Percentiles rank a stretch among this genome's conserved stretches.
These are phyloP conservation scores for Ochromonas danica DNA, from an alignment of 108 stramenopile genomes.

Conservation along the genomic window DNA sequence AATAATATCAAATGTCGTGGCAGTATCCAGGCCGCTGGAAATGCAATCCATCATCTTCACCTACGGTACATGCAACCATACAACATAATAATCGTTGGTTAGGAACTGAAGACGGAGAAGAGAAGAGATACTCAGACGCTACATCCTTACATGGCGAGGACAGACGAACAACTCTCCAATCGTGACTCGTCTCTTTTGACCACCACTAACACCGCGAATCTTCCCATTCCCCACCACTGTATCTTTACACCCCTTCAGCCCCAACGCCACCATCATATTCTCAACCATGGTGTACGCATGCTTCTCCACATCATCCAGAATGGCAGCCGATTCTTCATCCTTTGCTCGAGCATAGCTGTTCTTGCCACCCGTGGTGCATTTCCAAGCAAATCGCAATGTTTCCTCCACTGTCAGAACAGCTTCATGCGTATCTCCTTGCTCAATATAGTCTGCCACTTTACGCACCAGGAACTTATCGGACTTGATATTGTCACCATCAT, in stretches of 20 bases:
- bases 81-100: too few relatives aligned
- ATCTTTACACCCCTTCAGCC: slow-evolving; percentile 46
- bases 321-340: neutral
- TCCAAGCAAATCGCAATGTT: slow-evolving; percentile 70
- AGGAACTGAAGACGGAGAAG: too few relatives aligned
- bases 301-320: neutral
- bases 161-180: too few relatives aligned
- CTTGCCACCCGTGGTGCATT: slow-evolving; percentile 58
- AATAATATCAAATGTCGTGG: too few relatives aligned
- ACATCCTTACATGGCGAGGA: too few relatives aligned
- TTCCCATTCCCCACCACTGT: slow-evolving; percentile 64
- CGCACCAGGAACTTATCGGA: slow-evolving; percentile 40
- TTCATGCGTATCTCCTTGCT: too few relatives aligned
- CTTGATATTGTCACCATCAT: slow-evolving; percentile 42
- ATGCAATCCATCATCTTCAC: too few relatives aligned
- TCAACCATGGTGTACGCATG: slow-evolving; percentile 48
- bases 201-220: slow-evolving; percentile 79
- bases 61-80: too few relatives aligned
- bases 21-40: too few relatives aligned
- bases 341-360: too few relatives aligned
- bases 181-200: slow-evolving; percentile 80
- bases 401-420: slow-evolving; percentile 70
- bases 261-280: slow-evolving; percentile 55
- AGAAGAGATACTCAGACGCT: too few relatives aligned
- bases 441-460: too few relatives aligned